phyloP scores from a whole-genome alignment of 129 eudicot genomes.

The Centrapalus pauciflorus region DNA sequence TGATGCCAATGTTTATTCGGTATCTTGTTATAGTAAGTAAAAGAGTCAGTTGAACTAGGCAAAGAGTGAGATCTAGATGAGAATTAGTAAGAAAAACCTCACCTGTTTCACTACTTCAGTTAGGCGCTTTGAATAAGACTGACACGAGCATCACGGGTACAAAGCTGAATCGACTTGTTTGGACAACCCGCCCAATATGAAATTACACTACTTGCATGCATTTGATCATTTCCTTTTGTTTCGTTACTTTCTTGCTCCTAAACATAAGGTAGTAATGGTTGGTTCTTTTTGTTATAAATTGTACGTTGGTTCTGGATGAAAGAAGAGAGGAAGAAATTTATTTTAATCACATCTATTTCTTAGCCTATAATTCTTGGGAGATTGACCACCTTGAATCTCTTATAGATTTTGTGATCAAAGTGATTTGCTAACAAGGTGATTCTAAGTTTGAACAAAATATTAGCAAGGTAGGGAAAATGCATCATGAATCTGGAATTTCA shows the following conservation, averaged over 20 bases:
- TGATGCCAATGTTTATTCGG: background rate
- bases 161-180: too few species aligned
- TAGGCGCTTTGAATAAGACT: background rate
- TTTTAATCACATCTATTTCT: too few species aligned
- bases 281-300: too few species aligned
- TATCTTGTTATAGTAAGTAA: background rate
- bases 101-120: background rate
- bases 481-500: background rate
- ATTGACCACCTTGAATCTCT: too few species aligned
- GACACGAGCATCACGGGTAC: too few species aligned
- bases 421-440: background rate
- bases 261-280: too few species aligned
- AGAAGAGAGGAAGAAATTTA: background rate
- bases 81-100: background rate
- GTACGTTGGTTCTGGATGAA: too few species aligned
- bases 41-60: slow-evolving; percentile 1
- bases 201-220: too few species aligned
- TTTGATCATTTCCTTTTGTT: too few species aligned
- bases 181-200: too few species aligned
- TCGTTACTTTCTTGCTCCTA: too few species aligned
- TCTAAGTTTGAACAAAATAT: background rate
- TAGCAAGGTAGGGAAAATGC: background rate
- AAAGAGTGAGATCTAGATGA: slow-evolving; percentile 12
- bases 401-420: slow-evolving; percentile 9
- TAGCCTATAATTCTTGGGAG: too few species aligned